A percentile compares a stretch with the other conserved stretches of the same genome.
phyloP scores from a whole-genome alignment of 2,329 filamentous ascomycete species.

The Xylariaceae sp. region DNA sequence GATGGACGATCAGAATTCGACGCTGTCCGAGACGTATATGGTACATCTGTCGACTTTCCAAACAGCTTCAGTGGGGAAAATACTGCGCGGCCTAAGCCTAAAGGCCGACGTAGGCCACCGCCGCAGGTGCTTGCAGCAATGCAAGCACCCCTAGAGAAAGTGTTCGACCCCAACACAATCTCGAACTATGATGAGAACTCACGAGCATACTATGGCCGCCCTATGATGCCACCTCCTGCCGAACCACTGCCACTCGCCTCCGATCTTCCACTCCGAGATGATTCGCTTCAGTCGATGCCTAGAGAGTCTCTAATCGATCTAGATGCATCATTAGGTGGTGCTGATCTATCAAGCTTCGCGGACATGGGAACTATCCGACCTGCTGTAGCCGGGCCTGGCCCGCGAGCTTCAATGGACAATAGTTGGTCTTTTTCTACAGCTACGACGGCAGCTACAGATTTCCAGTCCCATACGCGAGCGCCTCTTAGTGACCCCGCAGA shows the following conservation, averaged over 20 bases:
- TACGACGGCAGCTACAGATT: slow-evolving; percentile 41
- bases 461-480: slow-evolving; percentile 40
- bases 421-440: slow-evolving; percentile 43
- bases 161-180: slow-evolving; percentile 65
- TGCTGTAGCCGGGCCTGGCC: slow-evolving; percentile 27
- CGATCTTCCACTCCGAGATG: slow-evolving; percentile 59
- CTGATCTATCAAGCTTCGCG: slow-evolving; percentile 55
- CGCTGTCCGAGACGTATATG: slow-evolving; percentile 61
- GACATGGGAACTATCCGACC: slow-evolving; percentile 61
- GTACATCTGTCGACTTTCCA: slow-evolving; percentile 54
- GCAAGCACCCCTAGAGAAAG: slow-evolving; percentile 59
- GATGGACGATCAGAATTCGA: slow-evolving; percentile 45
- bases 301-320: slow-evolving; percentile 64
- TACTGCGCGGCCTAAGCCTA: slow-evolving; percentile 52
- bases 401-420: slow-evolving; percentile 48
- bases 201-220: slow-evolving; percentile 55
- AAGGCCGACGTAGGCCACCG: slow-evolving; percentile 53
- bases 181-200: slow-evolving; percentile 65
- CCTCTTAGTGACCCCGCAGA: slow-evolving; percentile 59
- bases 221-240: slow-evolving; percentile 36
- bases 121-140: slow-evolving; percentile 57
- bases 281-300: slow-evolving; percentile 52
- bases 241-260: slow-evolving; percentile 35
- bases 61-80: slow-evolving; percentile 46
- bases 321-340: slow-evolving; percentile 57